Evolutionary conservation across 768 basidiomycete genomes (phyloP).

Genomic region (Astraeus odoratus): DNA sequence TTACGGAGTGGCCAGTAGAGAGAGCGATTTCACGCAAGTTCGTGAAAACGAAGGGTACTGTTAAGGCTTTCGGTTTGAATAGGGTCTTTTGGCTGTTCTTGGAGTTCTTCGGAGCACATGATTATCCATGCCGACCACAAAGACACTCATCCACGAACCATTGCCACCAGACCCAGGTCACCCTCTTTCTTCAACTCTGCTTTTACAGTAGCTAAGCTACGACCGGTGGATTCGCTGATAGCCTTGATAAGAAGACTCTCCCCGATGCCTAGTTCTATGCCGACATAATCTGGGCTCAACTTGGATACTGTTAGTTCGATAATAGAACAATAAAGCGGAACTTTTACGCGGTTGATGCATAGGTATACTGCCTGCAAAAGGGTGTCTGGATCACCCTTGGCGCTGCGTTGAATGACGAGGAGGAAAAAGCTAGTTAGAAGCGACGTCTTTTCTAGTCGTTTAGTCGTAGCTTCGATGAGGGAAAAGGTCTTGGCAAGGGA

Average conservation of each 20-base stretch:
- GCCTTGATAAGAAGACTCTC: conserved; percentile 93
- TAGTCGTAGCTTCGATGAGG: conserved; percentile 90
- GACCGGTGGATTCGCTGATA: conserved; percentile 92
- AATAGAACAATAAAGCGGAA: background rate
- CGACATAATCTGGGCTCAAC: conserved; percentile 93
- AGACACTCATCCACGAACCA: conserved; percentile 42
- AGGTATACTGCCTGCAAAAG: conserved; percentile 89
- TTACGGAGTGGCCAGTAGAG: conserved; percentile 74
- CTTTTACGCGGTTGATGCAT: conserved; percentile 87
- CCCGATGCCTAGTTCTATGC: conserved; percentile 93
- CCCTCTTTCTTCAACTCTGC: conserved; percentile 92
- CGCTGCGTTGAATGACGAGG: conserved; percentile 83
- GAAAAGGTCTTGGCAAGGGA: conserved; percentile 85
- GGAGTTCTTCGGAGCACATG: conserved; percentile 57
- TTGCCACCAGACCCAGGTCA: conserved; percentile 94
- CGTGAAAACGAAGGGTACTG: conserved; percentile 84
- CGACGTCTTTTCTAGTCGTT: conserved; percentile 87
- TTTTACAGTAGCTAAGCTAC: conserved; percentile 76
- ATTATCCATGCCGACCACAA: background rate
- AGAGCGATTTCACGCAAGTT: conserved; percentile 86
- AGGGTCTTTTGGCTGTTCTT: conserved; percentile 90
- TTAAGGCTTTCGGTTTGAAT: conserved; percentile 90
- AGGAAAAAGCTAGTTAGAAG: conserved; percentile 84
- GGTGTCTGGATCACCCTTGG: conserved; percentile 62
- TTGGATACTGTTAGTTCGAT: conserved; percentile 23